Evolutionary conservation across 2,329 filamentous ascomycete genomes (phyloP), one percentile per base, ranked within the genome.

Genomic region (Stagonosporopsis tanaceti): DNA sequence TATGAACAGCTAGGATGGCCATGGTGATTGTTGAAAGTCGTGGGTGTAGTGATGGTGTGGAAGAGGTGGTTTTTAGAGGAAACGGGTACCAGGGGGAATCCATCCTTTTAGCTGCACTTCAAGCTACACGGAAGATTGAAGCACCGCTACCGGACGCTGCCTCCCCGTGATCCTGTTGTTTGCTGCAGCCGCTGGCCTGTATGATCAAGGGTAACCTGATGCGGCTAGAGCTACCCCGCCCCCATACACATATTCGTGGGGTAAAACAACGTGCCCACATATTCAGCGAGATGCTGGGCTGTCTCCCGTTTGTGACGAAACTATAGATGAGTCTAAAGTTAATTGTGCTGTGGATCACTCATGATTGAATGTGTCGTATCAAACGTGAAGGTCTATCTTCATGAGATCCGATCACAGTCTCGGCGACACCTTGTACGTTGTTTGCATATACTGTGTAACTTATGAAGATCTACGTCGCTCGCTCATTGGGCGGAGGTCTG

Each of bases 171-270:
- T 24, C 40, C 47, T 50, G 37, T 50, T 57, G 46, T 61, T 42
- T 60, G 34, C 22, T 61, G 58, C 68, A 71, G 62, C 65, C 65
- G 60, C 42, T 64, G 47, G 44, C 59, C 59, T 66, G 53, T 62
- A 58, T 55, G 42, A 53, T 50, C 61, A 50, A 39, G 25, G 53
- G 63, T 69, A 69, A 52, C 66, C 61, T 47, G 30, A 63, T 70
- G 24, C 12, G 53, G 65, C 34, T 59, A 62, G 53, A 28, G 34
- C 48, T 73, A 74, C 73, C 73, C 73, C 72, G 72, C 73, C 67
- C 69, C 69, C 67, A 65, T 66, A 62, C 69, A 68, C 67, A 65
- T 66, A 62, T 44, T 45, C 67, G 70, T 70, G 51, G 51, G 51
- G 51, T 70, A 72, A 68, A 62, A 22, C 60, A 61, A 56, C 61